Percentiles rank a stretch among this genome's conserved stretches.
Evolutionary conservation across 2,329 filamentous ascomycete species (phyloP).

Genomic region (Arthrinium puccinioides): DNA sequence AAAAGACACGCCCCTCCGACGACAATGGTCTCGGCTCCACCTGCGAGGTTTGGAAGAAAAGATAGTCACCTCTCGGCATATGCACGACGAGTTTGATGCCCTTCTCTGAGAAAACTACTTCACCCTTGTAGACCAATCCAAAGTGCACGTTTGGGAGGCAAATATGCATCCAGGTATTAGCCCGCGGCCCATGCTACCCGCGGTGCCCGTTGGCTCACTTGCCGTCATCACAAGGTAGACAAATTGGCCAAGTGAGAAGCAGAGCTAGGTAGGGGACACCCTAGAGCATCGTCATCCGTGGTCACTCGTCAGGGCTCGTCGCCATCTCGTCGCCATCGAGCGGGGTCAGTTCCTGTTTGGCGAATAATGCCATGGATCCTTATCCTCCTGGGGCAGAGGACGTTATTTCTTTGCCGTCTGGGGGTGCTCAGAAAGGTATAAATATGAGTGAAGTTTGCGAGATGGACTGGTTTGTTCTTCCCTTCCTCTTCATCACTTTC

Average conservation of each 20-base stretch:
- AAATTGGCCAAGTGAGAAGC: slow-evolving; percentile 3
- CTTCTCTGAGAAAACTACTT: slow-evolving; percentile 11
- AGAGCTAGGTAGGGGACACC: slow-evolving; percentile 5
- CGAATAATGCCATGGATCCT: slow-evolving; percentile 21
- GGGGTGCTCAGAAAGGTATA: slow-evolving; percentile 44
- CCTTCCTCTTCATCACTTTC: slow-evolving; percentile 38
- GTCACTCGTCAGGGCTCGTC: slow-evolving; percentile 16
- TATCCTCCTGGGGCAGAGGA: slow-evolving; percentile 15
- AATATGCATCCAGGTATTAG: slow-evolving; percentile 5
- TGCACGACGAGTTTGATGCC: slow-evolving; percentile 20
- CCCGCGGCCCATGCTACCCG: slow-evolving; percentile 4
- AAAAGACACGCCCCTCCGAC: slow-evolving; percentile 3
- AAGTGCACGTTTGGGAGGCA: not conserved
- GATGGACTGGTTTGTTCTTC: slow-evolving; percentile 37
- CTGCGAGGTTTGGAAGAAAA: slow-evolving; percentile 13
- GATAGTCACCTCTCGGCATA: slow-evolving; percentile 31
- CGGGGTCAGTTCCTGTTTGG: slow-evolving; percentile 25
- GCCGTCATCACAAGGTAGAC: slow-evolving; percentile 1
- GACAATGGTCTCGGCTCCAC: no score
- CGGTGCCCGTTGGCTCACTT: slow-evolving; percentile 4
- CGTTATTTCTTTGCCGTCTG: slow-evolving; percentile 17
- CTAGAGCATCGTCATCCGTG: slow-evolving; percentile 6
- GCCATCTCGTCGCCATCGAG: slow-evolving; percentile 24
- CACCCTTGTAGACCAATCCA: no score
- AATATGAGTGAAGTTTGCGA: slow-evolving; percentile 48